A percentile compares a stretch with the other conserved stretches of the same genome.
Conservation (phyloP, 2,329 filamentous ascomycete species). For the Ophiostoma angusticollis region DNA sequence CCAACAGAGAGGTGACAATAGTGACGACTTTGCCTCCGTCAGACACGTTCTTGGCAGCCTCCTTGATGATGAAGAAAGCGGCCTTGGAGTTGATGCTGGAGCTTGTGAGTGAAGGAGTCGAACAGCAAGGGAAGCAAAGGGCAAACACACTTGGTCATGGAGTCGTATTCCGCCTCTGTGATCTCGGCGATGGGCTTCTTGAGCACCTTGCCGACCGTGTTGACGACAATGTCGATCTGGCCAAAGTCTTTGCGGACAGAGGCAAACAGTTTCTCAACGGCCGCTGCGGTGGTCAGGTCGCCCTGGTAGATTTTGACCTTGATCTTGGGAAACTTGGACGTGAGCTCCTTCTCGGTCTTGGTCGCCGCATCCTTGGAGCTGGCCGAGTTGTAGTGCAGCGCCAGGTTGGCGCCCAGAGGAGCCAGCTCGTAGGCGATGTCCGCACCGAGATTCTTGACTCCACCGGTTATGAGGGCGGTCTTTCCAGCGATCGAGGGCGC, state of each 20-base stretch:
- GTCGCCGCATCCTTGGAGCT: slow-evolving; percentile 24
- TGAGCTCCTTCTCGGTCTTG: slow-evolving; percentile 25
- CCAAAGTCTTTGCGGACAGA: slow-evolving; percentile 28
- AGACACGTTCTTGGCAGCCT: slow-evolving; percentile 26
- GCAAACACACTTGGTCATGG: slow-evolving; percentile 30
- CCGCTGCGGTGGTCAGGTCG: slow-evolving; percentile 28
- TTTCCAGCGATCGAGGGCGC: slow-evolving; percentile 24
- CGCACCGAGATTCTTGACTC: slow-evolving; percentile 29
- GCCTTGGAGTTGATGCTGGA: slow-evolving; percentile 31
- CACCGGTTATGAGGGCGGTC: slow-evolving; percentile 29
- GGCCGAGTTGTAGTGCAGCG: slow-evolving; percentile 26
- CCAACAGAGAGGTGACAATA: slow-evolving; percentile 31
- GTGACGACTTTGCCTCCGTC: slow-evolving; percentile 35
- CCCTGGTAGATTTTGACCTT: slow-evolving; percentile 29
- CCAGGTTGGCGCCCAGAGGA: slow-evolving; percentile 19
- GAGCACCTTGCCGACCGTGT: slow-evolving; percentile 36
- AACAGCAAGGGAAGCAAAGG: background rate
- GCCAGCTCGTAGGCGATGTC: slow-evolving; percentile 25
- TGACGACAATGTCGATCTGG: slow-evolving; percentile 35
- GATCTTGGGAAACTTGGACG: slow-evolving; percentile 18
- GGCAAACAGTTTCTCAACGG: slow-evolving; percentile 29
- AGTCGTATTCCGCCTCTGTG: slow-evolving; percentile 31
- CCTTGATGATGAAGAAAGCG: slow-evolving; percentile 32
- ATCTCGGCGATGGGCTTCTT: slow-evolving; percentile 33
- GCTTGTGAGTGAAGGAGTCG: background rate